Evolutionary conservation across 352 stramenopile species (phyloP), one percentile per base, ranked within the genome.

Genomic region (Phytophthora capsici): DNA sequence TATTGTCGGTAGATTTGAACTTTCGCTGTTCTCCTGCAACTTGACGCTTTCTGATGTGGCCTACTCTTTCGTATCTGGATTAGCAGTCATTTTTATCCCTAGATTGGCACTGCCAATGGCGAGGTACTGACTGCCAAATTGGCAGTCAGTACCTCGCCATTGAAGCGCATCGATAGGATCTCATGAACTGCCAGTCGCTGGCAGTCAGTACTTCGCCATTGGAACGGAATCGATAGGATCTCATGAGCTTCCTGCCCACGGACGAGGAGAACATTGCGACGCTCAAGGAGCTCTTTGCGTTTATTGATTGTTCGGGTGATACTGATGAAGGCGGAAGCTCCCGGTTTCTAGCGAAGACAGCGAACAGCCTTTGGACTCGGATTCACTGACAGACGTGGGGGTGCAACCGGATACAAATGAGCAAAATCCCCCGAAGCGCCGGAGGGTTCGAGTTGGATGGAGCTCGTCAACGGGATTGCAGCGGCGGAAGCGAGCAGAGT

Each of bases 381-480:
- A 34, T 34, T 34, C 28, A 9, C 9, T 2, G 6, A 7, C 26
- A 32, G 26, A 34, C 28, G 28, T 34, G 28, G 28, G 10, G 28
- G 10, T 4, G 2, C 28, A 34, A 34, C 28, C 28, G 12, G 28
- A 34, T 14, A 14, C 28, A 34, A 34, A 34, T 9, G 28, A 22
- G 4, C 34, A 54, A 17, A 43, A 43, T 19, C 36, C 16, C 22
- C 30, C 48, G 19, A 68, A 63, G 25, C 49, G 59, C 7, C 46
- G 56, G 25, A 58, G 65, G 17, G 68, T 51, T 10, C 14, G 67
- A 19, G 60, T 50, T 41, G 47, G 56, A 6, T 66, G 62, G 62
- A 75, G 55, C 19, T 75, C 67, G 5, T 75, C 67, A 0, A 72
- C 67, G 13, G 67, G 50, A 8, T 23, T 75, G 4, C 67, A 75